phyloP scores from a whole-genome alignment of 2,329 filamentous ascomycete genomes.

The Colletotrichum cordylinicola region DNA sequence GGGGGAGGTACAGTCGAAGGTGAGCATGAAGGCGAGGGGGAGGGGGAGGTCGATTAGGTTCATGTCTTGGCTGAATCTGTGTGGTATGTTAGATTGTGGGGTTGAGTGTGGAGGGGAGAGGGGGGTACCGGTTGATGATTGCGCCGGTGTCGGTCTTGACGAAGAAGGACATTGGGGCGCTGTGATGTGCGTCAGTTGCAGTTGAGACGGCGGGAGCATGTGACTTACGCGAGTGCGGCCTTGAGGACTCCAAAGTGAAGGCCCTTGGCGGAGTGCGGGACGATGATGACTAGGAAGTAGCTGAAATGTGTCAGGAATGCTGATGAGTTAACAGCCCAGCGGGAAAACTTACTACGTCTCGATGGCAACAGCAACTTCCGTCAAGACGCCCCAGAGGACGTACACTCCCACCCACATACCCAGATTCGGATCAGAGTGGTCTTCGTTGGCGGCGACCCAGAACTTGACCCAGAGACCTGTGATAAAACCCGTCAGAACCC shows the following conservation, averaged over 20 bases:
- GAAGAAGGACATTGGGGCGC: slow-evolving; percentile 25
- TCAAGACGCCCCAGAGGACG: slow-evolving; percentile 1
- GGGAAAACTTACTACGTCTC: neutral
- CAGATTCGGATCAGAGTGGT: neutral
- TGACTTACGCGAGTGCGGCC: neutral
- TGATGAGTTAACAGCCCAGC: accelerated
- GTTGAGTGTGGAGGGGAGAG: neutral
- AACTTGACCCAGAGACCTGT: slow-evolving; percentile 7
- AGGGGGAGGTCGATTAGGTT: slow-evolving; percentile 29
- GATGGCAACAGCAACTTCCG: neutral
- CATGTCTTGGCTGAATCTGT: slow-evolving; percentile 32
- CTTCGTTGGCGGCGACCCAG: slow-evolving; percentile 5
- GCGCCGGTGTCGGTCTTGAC: slow-evolving; percentile 26
- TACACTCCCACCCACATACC: slow-evolving; percentile 7
- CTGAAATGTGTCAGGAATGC: accelerated
- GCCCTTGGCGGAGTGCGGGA: slow-evolving; percentile 12
- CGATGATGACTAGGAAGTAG: slow-evolving; percentile 7
- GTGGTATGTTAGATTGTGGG: neutral
- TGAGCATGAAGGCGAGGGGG: slow-evolving; percentile 28
- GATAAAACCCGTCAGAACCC: neutral
- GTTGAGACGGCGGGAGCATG: accelerated
- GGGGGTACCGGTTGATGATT: slow-evolving; percentile 23
- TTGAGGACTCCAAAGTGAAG: slow-evolving; percentile 10
- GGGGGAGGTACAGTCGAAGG: neutral
- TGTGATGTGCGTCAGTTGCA: neutral